Evolutionary conservation across 2,329 filamentous ascomycete genomes (phyloP).

Genomic region (Calonectria hongkongensis): DNA sequence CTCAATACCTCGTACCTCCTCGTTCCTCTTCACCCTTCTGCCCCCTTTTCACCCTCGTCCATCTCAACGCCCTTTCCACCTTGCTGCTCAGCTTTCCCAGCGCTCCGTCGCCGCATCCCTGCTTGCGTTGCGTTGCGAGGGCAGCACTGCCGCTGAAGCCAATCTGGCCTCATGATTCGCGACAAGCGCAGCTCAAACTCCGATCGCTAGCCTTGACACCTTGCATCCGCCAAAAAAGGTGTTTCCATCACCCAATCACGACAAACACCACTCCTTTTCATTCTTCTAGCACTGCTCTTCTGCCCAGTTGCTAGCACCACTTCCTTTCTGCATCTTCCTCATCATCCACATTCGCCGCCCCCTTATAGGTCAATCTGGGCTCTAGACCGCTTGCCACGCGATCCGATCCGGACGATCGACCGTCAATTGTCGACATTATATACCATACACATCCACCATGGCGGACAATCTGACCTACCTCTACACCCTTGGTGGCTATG

Average conservation of each 20-base stretch:
- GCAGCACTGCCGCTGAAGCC: conserved; percentile 53
- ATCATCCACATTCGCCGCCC: conserved; percentile 28
- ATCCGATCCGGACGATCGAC: conserved; percentile 36
- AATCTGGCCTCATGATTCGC: conserved; percentile 59
- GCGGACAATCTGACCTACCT: conserved; percentile 60
- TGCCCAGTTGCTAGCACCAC: conserved; percentile 23
- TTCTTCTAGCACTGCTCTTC: conserved; percentile 29
- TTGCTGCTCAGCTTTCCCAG: conserved; percentile 24
- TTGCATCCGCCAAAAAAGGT: conserved; percentile 33
- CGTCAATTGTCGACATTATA: conserved; percentile 18
- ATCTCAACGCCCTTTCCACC: conserved; percentile 22
- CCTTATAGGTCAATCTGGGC: conserved; percentile 40
- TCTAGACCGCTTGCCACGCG: conserved; percentile 42
- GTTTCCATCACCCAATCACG: conserved; percentile 37
- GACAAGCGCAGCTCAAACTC: conserved; percentile 46
- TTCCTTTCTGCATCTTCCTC: conserved; percentile 28
- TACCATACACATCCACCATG: conserved; percentile 53
- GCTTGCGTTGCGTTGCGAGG: conserved; percentile 34
- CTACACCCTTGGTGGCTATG: conserved; percentile 62
- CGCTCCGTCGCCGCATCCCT: conserved; percentile 42
- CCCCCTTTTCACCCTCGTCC: conserved; percentile 45
- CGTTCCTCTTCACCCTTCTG: conserved; percentile 45
- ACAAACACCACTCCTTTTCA: conserved; percentile 21
- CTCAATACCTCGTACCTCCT: conserved; percentile 46
- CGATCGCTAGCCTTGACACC: conserved; percentile 34